These are phyloP conservation scores for Leptomonas pyrrhocoris DNA, from an alignment of 208 protist genomes.

Conservation along the genomic window DNA sequence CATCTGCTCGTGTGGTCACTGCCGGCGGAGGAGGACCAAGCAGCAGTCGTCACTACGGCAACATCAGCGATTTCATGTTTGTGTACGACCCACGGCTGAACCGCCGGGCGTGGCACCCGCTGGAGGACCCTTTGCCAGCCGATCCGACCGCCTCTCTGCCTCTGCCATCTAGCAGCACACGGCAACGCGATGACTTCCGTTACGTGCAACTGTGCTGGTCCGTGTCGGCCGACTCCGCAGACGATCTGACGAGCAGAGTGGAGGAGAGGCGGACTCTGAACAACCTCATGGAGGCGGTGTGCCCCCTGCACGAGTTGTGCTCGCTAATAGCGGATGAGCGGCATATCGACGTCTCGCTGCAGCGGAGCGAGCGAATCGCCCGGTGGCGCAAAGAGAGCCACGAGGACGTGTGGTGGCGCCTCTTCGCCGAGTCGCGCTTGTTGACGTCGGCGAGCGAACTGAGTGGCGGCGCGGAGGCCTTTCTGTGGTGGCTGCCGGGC, in stretches of 20 bases:
- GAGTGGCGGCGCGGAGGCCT: neutral
- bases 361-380: constrained; percentile 37
- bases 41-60: constrained; percentile 26
- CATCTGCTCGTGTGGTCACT: too few relatives aligned
- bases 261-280: neutral
- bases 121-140: constrained; percentile 18
- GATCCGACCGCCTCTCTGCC: neutral
- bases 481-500: constrained; percentile 47
- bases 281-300: constrained; percentile 28
- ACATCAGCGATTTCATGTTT: constrained; percentile 27
- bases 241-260: constrained; percentile 21
- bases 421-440: constrained; percentile 43
- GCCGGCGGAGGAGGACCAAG: neutral
- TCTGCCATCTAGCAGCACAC: neutral
- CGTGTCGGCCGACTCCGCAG: constrained; percentile 23
- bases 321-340: constrained; percentile 46
- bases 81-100: constrained; percentile 22
- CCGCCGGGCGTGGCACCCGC: constrained; percentile 30
- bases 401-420: constrained; percentile 47
- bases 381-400: constrained; percentile 33
- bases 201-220: constrained; percentile 27
- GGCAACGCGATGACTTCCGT: neutral
- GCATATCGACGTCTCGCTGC: constrained; percentile 50
- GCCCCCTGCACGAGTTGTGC: constrained; percentile 43
- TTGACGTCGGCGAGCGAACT: constrained; percentile 6